Base-by-base conservation (phyloP, 2,329 filamentous ascomycete species). In the Teratosphaeria nubilosa region DNA sequence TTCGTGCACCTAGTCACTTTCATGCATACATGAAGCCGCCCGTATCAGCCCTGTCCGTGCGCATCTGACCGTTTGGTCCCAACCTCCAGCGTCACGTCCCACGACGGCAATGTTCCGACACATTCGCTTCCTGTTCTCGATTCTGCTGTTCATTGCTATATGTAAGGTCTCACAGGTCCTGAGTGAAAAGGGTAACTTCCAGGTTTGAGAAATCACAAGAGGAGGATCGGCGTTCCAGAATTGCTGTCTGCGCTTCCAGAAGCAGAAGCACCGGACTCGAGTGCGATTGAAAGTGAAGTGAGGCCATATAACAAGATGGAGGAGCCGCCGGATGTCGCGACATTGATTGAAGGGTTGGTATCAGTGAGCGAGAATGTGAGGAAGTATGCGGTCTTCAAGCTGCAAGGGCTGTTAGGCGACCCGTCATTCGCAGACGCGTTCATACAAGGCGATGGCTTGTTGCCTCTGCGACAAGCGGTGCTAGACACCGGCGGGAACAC, bases 361-460 rank as follows among this genome's bases (percentile, higher is more conserved):
- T 82, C 81, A 65, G 80, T 83, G 58, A 82, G 96, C 75, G 94
- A 99, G 79, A 91, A 90, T 58, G 86, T 90, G 66, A 90, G 91
- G 70, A 99, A 99, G 75, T 96, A 97, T 90, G 94, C 94, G 60
- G 94, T 95, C 61, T 99, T 99, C 82, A 96, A 96, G 77, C 84
- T 99, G 64, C 94, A 99, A 75, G 87, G 84, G 63, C 91, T 90
- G 62, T 96, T 99, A 74, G 92, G 91, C 71, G 94, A 99, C 75
- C 92, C 92, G 27, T 88, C 91, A 55, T 97, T 97, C 73, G 94
- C 94, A 68, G 94, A 97, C 73, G 86, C 95, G 66, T 99, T 99
- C 77, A 95, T 97, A 62, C 85, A 87, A 55, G 88, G 91, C 54
- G 91, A 91, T 58, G 94, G 94, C 3, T 80, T 97, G 63, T 81